Conservation (phyloP, 1,139 yeast species). For the Geotrichum bryndzae region DNA sequence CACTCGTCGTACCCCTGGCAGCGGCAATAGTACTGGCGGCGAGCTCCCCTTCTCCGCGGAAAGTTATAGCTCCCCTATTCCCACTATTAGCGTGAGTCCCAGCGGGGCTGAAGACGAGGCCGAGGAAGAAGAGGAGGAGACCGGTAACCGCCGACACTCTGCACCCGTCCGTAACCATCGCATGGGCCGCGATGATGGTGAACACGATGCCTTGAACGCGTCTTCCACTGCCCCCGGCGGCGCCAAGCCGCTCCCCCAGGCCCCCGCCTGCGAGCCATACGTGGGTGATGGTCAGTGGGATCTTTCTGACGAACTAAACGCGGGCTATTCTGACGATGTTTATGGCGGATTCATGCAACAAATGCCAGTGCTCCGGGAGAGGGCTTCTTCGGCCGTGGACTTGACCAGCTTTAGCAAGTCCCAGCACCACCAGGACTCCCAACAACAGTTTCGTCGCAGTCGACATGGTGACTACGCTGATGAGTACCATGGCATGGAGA, state of each 20-base stretch:
- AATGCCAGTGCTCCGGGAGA: neutral
- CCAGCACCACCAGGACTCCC: neutral
- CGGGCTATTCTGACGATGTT: slow-evolving; percentile 32
- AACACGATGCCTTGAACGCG: slow-evolving; percentile 1
- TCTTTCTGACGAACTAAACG: slow-evolving; percentile 31
- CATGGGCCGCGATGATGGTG: neutral
- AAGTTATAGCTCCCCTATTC: slow-evolving; percentile 19
- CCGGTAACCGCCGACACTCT: neutral
- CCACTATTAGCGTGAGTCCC: slow-evolving; percentile 2
- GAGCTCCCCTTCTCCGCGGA: slow-evolving; percentile 29
- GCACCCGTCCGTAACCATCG: neutral
- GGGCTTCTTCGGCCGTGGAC: neutral
- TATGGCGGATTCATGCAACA: slow-evolving; percentile 13
- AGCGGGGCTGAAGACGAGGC: neutral
- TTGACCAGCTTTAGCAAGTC: neutral
- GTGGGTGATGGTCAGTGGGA: slow-evolving; percentile 30
- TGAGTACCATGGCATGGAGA: slow-evolving; percentile 2
- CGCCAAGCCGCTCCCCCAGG: slow-evolving; percentile 11
- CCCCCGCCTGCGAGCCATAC: slow-evolving; percentile 4
- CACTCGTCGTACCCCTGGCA: slow-evolving; percentile 13
- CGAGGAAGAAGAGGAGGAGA: neutral
- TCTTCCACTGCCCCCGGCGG: neutral
- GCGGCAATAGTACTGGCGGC: slow-evolving; percentile 14
- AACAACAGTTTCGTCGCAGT: neutral
- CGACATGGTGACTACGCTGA: slow-evolving; percentile 3